Base-by-base conservation (phyloP, 148 eudicot species). In the Chenopodium quinoa region DNA sequence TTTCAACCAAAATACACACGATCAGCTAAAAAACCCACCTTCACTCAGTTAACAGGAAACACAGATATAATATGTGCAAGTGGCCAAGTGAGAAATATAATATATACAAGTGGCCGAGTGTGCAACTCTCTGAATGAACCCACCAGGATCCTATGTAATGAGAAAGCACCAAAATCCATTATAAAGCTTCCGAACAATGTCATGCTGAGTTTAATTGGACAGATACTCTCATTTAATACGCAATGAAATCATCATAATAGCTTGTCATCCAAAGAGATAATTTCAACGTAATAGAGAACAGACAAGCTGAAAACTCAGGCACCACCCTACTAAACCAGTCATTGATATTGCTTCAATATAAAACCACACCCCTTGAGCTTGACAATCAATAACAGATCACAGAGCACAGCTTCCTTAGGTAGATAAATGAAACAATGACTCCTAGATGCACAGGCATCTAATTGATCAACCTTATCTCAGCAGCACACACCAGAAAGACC, bases 1-100 rank as follows among this genome's bases (percentile, higher is more conserved):
- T 71, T 20, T 37, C 52, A 31, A 52, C 66, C 78, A 73, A 72
- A 84, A 48, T 17, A 25, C 27, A 71, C 22, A 31, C 14, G 40
- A 37, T 84, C 63, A 84, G 78, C 13, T 48, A 40, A 46, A 3
- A 75, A 9, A 22, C 70, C 47, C 69, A 68, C 52, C n/a, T 14
- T 17, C 50, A 75, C 75, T 37, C 11, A 71, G 16, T 66, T 13
- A 56, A 56, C 16, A 56, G 62, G 5, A 52, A 10, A 52, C 56
- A 52, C 12, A 27, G 0, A 27, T 27, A 27, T 27, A 27, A 27
- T 27, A 27, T 27, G 27, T 27, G 27, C 27, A 27, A 27, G 27
- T 27, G 27, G 27, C 27, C 27, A 27, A 27, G 27, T 27, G 27
- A 27, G 27, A 27, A 27, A 27, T 27, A 27, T 27, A 27, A 27